These are phyloP conservation scores for Candida dendrica DNA, from an alignment of 805 yeast genomes.

Conservation along the genomic window DNA sequence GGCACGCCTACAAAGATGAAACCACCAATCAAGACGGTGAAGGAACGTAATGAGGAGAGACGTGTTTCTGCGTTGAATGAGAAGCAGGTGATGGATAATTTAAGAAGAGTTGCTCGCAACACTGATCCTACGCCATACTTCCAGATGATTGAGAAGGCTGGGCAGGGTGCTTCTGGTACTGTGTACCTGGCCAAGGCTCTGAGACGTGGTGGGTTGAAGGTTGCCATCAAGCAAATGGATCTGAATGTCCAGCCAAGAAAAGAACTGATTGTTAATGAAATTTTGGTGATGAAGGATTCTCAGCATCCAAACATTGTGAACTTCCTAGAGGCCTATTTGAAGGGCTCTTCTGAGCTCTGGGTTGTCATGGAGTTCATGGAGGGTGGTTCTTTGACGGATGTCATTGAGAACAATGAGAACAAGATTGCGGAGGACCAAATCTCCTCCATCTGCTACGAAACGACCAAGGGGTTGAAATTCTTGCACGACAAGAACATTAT, in stretches of 20 bases:
- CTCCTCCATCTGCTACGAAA: slow-evolving; percentile 84
- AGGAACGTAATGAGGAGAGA: slow-evolving; percentile 36
- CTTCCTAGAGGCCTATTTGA: slow-evolving; percentile 82
- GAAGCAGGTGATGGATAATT: slow-evolving; percentile 74
- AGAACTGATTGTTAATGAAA: slow-evolving; percentile 92
- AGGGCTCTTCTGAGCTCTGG: slow-evolving; percentile 81
- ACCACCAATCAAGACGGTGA: slow-evolving; percentile 17
- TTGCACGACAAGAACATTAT: slow-evolving; percentile 88
- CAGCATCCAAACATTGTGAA: slow-evolving; percentile 94
- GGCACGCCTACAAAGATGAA: slow-evolving; percentile 6
- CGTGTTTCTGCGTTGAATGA: slow-evolving; percentile 69
- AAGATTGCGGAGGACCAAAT: slow-evolving; percentile 78
- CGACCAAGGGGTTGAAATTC: slow-evolving; percentile 85
- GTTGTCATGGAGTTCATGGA: slow-evolving; percentile 99
- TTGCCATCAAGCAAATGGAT: slow-evolving; percentile 96
- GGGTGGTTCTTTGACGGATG: slow-evolving; percentile 95
- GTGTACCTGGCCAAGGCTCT: slow-evolving; percentile 78
- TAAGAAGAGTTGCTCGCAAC: slow-evolving; percentile 74
- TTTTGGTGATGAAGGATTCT: slow-evolving; percentile 92
- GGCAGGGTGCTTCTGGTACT: slow-evolving; percentile 97
- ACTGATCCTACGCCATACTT: slow-evolving; percentile 82
- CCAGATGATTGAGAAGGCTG: slow-evolving; percentile 75
- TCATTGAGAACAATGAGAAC: slow-evolving; percentile 80
- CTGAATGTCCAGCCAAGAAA: slow-evolving; percentile 86
- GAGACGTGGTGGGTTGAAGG: slow-evolving; percentile 51